These are phyloP conservation scores for Tuber aestivum DNA, from an alignment of 495 filamentous ascomycete species.

Conservation along the genomic window DNA sequence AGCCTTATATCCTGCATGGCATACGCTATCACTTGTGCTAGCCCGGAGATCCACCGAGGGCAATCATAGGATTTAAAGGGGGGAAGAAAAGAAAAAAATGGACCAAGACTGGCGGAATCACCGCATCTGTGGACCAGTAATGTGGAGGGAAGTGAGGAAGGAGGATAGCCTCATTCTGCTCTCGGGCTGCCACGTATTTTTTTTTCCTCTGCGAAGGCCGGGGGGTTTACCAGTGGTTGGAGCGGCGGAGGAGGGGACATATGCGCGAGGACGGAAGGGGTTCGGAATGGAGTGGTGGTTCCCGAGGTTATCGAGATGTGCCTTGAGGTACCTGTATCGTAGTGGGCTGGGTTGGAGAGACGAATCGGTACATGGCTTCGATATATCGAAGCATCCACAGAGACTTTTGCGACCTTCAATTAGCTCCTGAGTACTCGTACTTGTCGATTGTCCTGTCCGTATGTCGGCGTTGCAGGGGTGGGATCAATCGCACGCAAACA, in stretches of 20 bases:
- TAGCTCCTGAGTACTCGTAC: not conserved
- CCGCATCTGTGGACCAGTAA: not conserved
- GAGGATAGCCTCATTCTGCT: not conserved
- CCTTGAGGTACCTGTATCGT: not conserved
- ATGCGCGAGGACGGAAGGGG: conserved; percentile 4
- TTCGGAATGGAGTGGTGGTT: not conserved
- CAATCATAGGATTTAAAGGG: not conserved
- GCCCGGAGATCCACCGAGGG: not conserved
- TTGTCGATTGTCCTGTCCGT: not conserved
- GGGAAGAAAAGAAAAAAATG: not conserved
- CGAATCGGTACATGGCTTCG: not conserved
- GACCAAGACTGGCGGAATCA: not conserved
- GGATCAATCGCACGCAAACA: not conserved
- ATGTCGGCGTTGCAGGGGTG: not conserved
- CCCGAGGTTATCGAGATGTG: not conserved
- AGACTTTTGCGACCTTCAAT: not conserved
- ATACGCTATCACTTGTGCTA: not conserved
- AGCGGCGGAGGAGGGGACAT: not conserved
- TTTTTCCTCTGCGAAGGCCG: not conserved
- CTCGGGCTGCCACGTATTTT: conserved; percentile 1
- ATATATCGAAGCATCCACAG: not conserved
- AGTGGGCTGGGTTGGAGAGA: not conserved
- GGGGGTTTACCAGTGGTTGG: not conserved
- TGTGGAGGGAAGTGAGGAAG: not conserved
- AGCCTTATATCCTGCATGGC: not conserved